Evolutionary conservation across 805 yeast species (phyloP), one percentile per base, ranked within the genome.

Genomic region (Saccharomycopsis fibuligera): DNA sequence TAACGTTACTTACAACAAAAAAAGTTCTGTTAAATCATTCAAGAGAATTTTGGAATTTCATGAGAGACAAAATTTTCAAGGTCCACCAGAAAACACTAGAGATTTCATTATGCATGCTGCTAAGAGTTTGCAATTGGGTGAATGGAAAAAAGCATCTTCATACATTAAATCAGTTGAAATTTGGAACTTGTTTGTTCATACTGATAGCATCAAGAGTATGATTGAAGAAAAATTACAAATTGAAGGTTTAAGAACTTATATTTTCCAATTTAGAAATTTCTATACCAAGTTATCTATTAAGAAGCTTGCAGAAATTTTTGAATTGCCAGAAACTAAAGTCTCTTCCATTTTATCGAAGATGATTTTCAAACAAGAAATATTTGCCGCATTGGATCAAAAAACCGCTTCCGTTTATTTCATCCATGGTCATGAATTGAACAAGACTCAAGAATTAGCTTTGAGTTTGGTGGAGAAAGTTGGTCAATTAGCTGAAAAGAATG

Each of bases 31-130:
- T 60, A 90, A 87, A 69, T 86, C 96, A 25, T 89, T 93, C 74
- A 83, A 91, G 68, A 81, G 95, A 64, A 79, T 86, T 65, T 76
- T 93, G 57, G 98, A 93, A 65, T 86, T 83, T 72, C 89, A 86
- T 62, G 96, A 90, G 64, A 84, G 91, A 68, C 96, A 90, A 67
- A 84, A 84, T 50, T 93, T 91, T 75, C 87, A 88, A 55, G 99
- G 98, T 39, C 99, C 99, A 42, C 96, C 98, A 47, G 99, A 93
- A 70, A 87, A 90, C 65, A 86, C 95, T 41, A 83, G 95, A 61
- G 99, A 93, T 66, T 86, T 79, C 68, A 83, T 93, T 58, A 82
- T 91, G 75, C 86, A 86, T 65, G 96, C 97, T 43, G 95, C 97
- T 37, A 82, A 82, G 68, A 79, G 87, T 29, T 78, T 93, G 66